phyloP scores from a whole-genome alignment of 352 stramenopile genomes.

The Pythium sp. region DNA sequence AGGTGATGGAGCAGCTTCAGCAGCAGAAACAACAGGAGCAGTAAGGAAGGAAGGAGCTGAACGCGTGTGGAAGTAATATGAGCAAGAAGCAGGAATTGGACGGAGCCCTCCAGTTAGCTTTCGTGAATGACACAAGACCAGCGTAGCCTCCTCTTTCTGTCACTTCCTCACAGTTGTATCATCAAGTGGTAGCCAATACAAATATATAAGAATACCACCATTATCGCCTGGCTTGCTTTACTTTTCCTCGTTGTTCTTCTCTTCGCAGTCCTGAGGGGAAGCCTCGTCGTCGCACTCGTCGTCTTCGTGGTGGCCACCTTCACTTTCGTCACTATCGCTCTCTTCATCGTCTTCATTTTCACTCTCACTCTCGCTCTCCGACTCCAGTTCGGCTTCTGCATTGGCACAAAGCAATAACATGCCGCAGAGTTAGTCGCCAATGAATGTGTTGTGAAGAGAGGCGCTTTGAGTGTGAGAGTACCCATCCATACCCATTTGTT shows the following conservation, averaged over 20 bases:
- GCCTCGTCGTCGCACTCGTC: slow-evolving; percentile 25
- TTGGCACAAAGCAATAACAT: neutral
- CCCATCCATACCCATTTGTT: slow-evolving; percentile 33
- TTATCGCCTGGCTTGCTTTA: neutral
- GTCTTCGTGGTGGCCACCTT: neutral
- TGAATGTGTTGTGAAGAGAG: neutral
- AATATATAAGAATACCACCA: neutral
- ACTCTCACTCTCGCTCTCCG: slow-evolving; percentile 47
- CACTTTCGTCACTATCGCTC: slow-evolving; percentile 22
- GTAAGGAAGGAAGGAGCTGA: neutral
- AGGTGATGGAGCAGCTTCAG: slow-evolving; percentile 17
- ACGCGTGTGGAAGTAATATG: neutral
- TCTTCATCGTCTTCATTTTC: slow-evolving; percentile 43
- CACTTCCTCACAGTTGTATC: neutral
- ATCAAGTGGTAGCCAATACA: neutral
- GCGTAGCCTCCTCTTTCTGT: neutral
- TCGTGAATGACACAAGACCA: neutral
- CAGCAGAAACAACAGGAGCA: slow-evolving; percentile 9
- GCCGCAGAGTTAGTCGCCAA: neutral
- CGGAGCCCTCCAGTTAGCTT: neutral
- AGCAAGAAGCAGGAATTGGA: neutral
- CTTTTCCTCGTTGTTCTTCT: slow-evolving; percentile 19
- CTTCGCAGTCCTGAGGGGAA: slow-evolving; percentile 22
- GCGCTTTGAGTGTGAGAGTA: neutral
- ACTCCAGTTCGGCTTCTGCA: slow-evolving; percentile 36